Base-by-base conservation (phyloP, 306 rosid species). In the Inga oerstediana region DNA sequence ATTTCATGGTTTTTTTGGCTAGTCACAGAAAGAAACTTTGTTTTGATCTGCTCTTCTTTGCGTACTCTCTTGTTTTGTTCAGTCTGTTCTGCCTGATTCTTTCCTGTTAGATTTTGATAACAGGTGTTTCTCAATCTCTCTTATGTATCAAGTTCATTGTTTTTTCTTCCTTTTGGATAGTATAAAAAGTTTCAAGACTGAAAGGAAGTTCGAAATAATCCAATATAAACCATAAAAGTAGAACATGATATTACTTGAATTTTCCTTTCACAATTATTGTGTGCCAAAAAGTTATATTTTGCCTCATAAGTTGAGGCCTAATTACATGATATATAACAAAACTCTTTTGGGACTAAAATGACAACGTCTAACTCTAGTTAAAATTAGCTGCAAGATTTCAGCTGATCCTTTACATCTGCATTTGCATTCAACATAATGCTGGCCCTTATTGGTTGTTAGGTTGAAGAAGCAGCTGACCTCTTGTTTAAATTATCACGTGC, bases 1-100 rank as follows among this genome's bases (percentile, higher is more conserved):
- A 56, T 62, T 56, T 72, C n/a, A 66, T 32, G 15, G 74, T 73
- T 65, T 66, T 66, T 70, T 7, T 79, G 76, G 30, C 30, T 27
- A 27, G 30, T n/a, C 24, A 8, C 24, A 10, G 37, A n/a, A 22
- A 3, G 41, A 22, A 10, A 12, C 34, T 10, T n/a, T 71, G n/a
- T 13, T 44, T 73, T 8, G 74, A 20, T 70, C n/a, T 68, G 48
- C 48, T 41, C 10, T 70, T 34, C 10, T 30, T 20, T 39, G 74
- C 48, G 43, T 39, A 10, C 30, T 69, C 49, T 39, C 4, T 69
- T 72, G 59, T 27, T 22, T 22, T 71, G 32, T 54, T 52, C 67
- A 32, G 27, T 51, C 30, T 35, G 13, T 58, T 56, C 39, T 37
- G 6, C 52, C n/a, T 7, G 10, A 39, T 58, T 16, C 24, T 59